Evolutionary conservation across 345 rosid genomes (phyloP).

Genomic region (Eutrema yunnanense): DNA sequence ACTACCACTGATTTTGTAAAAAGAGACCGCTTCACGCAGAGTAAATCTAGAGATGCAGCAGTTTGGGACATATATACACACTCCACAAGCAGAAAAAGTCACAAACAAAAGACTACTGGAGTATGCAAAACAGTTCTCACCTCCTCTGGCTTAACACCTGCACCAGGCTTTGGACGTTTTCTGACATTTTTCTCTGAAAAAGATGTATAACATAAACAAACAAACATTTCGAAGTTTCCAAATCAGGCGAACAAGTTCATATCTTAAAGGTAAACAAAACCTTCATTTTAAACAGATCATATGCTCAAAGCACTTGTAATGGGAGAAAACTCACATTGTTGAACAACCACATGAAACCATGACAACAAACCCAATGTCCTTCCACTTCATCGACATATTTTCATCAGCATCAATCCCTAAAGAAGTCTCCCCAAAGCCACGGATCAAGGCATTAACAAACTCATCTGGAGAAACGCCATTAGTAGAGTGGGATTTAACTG

Average conservation of each 20-base stretch:
- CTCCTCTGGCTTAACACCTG: slow-evolving; percentile 59
- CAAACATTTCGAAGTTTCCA: background rate
- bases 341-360: slow-evolving; percentile 39
- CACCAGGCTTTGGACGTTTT: slow-evolving; percentile 42
- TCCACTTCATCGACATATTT: slow-evolving; percentile 48
- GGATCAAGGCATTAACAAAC: slow-evolving; percentile 42
- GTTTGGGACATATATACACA: background rate
- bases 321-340: slow-evolving; percentile 59
- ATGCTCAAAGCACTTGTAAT: no score
- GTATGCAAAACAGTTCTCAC: slow-evolving; percentile 28
- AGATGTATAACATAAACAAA: background rate
- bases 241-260: background rate
- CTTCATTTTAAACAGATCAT: background rate
- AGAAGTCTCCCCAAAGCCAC: slow-evolving; percentile 40
- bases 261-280: background rate
- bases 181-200: slow-evolving; percentile 28
- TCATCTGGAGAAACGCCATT: slow-evolving; percentile 55
- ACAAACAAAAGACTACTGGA: background rate
- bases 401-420: slow-evolving; percentile 26
- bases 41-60: background rate
- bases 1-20: background rate
- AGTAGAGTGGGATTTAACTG: slow-evolving; percentile 51
- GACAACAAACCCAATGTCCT: slow-evolving; percentile 47
- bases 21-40: background rate
- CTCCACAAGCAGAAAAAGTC: background rate